Evolutionary conservation across 345 rosid genomes (phyloP).

Genomic region (Dipteronia dyeriana): DNA sequence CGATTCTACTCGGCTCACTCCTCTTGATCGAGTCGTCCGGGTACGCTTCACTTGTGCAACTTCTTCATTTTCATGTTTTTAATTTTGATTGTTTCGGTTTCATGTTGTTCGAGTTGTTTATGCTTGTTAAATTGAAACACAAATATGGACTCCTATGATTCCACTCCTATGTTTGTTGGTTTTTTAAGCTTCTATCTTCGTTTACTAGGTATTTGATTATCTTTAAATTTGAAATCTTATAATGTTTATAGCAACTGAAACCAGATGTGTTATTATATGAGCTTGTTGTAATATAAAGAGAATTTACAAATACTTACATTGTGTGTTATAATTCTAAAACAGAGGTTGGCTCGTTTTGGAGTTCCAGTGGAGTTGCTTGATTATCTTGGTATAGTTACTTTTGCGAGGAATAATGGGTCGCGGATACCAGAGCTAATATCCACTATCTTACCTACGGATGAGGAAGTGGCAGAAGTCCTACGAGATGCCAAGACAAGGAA

Average conservation of each 20-base stretch:
- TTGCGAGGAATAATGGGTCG: slow-evolving; percentile 40
- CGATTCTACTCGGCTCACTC: slow-evolving; percentile 37
- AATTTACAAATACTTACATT: not conserved
- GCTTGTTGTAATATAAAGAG: not conserved
- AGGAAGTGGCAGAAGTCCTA: slow-evolving; percentile 49
- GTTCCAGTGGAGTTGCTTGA: slow-evolving; percentile 54
- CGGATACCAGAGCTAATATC: slow-evolving; percentile 49
- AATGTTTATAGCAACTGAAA: not conserved
- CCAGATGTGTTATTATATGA: not conserved
- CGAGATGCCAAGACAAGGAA: slow-evolving; percentile 36
- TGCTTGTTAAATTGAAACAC: not conserved
- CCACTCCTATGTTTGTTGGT: not conserved
- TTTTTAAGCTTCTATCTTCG: not conserved
- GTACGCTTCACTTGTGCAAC: slow-evolving; percentile 30
- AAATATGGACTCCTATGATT: not conserved
- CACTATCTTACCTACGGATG: slow-evolving; percentile 66
- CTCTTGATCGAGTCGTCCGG: slow-evolving; percentile 50
- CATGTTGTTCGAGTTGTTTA: not conserved
- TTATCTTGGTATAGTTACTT: slow-evolving; percentile 53
- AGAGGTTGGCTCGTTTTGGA: slow-evolving; percentile 73
- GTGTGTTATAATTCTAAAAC: slow-evolving; percentile 20
- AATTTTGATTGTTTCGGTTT: not conserved
- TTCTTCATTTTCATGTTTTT: not conserved
- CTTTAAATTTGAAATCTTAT: not conserved
- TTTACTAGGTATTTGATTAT: not conserved